These are phyloP conservation scores for Suhomyces yuchorum DNA, from an alignment of 1,139 yeast genomes.

Conservation along the genomic window DNA sequence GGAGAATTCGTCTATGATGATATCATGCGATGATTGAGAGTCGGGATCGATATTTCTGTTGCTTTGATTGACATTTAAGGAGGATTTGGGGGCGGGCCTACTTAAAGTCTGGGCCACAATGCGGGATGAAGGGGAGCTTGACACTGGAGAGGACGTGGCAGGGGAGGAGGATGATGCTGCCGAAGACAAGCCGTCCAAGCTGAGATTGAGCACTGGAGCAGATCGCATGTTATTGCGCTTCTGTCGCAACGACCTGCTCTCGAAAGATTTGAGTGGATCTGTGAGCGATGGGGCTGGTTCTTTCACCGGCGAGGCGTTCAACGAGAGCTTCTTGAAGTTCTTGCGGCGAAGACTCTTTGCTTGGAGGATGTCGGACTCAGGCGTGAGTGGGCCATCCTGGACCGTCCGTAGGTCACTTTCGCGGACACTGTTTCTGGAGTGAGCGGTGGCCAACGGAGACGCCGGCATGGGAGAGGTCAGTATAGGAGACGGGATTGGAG, in stretches of 20 bases:
- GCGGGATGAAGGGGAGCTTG: constrained; percentile 5
- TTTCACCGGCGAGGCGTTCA: constrained; percentile 28
- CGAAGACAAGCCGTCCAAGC: background rate
- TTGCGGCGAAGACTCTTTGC: constrained; percentile 68
- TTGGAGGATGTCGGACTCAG: constrained; percentile 32
- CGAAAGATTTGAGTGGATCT: constrained; percentile 10
- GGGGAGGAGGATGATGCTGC: background rate
- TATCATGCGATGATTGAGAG: constrained; percentile 24
- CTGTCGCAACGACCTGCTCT: constrained; percentile 17
- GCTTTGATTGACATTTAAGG: constrained; percentile 23
- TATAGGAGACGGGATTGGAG: constrained; percentile 38
- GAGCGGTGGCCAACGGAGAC: background rate
- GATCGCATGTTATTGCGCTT: constrained; percentile 21
- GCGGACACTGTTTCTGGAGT: background rate
- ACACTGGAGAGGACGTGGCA: constrained; percentile 3
- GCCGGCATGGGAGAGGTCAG: constrained; percentile 13
- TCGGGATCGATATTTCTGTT: constrained; percentile 36
- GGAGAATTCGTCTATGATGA: constrained; percentile 35
- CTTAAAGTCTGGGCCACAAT: constrained; percentile 13
- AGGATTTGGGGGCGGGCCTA: constrained; percentile 7
- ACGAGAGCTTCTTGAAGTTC: constrained; percentile 70
- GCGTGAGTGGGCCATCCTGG: background rate
- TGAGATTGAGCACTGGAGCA: constrained; percentile 23
- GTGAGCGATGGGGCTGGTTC: constrained; percentile 5
- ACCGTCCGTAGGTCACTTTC: background rate